These are phyloP conservation scores for Arabidopsis lyrata DNA, from an alignment of 441 rosid species.

Conservation along the genomic window DNA sequence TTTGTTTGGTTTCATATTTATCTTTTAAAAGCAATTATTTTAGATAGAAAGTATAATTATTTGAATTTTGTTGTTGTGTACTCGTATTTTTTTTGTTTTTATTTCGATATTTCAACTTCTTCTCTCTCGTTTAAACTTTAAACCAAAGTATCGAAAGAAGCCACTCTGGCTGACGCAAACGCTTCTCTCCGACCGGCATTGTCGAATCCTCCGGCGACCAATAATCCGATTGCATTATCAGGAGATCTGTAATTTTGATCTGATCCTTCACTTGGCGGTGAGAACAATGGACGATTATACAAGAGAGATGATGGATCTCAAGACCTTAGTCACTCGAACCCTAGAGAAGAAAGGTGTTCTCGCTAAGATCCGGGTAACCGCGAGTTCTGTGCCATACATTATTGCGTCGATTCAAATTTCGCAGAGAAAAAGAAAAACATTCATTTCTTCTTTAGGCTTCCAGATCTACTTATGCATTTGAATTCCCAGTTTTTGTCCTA, in stretches of 20 bases:
- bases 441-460: neutral
- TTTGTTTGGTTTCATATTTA: too few relatives aligned
- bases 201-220: constrained; percentile 11
- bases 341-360: constrained; percentile 98
- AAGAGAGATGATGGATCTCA: constrained; percentile 99
- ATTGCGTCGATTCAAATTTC: constrained; percentile 5
- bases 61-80: neutral
- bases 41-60: neutral
- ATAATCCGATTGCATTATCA: neutral
- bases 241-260: neutral
- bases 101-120: neutral
- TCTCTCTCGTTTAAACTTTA: constrained; percentile 16
- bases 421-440: neutral
- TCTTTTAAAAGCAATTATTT: too few relatives aligned
- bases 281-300: constrained; percentile 92
- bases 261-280: neutral
- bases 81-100: too few relatives aligned
- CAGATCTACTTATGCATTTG: constrained; percentile 23
- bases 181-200: constrained; percentile 14
- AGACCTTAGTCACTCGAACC: constrained; percentile 96
- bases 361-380: constrained; percentile 95
- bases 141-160: neutral
- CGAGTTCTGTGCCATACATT: neutral
- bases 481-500: neutral
- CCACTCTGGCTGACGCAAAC: constrained; percentile 4